Conservation (phyloP, 257 asterid species). For the Gynochthodes officinalis region DNA sequence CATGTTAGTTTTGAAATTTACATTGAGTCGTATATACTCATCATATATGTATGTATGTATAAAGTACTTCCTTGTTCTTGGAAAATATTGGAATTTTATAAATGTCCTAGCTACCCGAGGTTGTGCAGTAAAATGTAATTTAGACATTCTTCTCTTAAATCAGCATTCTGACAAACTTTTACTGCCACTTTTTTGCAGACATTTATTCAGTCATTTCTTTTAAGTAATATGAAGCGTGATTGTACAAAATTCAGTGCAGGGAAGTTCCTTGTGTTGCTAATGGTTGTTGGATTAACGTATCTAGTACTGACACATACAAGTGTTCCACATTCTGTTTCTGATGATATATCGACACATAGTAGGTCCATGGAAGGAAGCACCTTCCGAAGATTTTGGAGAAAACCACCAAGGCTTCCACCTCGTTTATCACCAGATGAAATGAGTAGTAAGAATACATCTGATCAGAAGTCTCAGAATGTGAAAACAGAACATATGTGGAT, state of each 20-base stretch:
- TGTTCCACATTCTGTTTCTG: conserved; percentile 30
- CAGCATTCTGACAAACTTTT: conserved; percentile 1
- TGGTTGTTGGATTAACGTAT: conserved; percentile 71
- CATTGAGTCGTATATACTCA: not conserved
- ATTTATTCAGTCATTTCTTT: conserved; percentile 50
- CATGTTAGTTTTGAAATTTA: not conserved
- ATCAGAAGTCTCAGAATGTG: conserved; percentile 27
- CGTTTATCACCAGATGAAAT: conserved; percentile 85
- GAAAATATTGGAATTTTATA: conserved; percentile 6
- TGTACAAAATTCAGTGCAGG: conserved; percentile 72
- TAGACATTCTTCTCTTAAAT: not conserved
- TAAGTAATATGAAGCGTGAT: conserved; percentile 45
- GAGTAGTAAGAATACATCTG: conserved; percentile 39
- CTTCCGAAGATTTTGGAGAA: conserved; percentile 68
- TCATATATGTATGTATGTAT: not conserved
- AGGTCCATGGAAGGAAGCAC: conserved; percentile 49
- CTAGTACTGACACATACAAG: conserved; percentile 53
- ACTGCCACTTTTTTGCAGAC: conserved; percentile 46
- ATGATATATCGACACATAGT: conserved; percentile 30
- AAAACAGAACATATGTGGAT: conserved; percentile 55
- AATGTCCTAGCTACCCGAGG: not conserved
- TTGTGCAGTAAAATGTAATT: not conserved
- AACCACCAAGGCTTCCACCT: conserved; percentile 86
- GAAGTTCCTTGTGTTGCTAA: conserved; percentile 63
- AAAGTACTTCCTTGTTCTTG: not conserved